These are phyloP conservation scores for Tetradesmus lagerheimii DNA, from an alignment of 139 green algal genomes.

Conservation along the genomic window DNA sequence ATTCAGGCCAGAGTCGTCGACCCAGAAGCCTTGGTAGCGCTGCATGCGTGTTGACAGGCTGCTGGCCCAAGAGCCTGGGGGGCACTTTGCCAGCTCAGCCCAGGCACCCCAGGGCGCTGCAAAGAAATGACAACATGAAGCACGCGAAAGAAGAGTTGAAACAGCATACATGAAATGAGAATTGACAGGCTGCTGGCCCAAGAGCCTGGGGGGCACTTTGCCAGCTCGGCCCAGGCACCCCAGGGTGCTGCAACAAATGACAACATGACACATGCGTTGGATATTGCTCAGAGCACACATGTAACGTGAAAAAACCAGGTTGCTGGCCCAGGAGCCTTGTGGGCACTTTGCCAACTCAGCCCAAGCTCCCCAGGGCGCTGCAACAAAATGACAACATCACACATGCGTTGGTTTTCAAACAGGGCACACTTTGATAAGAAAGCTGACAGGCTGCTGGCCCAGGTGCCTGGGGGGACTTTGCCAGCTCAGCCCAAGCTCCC, in stretches of 20 bases:
- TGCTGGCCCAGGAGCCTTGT: not conserved
- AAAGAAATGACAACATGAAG: no score
- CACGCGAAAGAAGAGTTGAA: no score
- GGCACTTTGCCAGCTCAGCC: not conserved
- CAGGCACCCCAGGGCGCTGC: not conserved
- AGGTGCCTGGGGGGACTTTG: no score
- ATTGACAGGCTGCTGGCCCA: not conserved
- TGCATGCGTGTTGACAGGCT: not conserved
- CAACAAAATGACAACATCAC: no score
- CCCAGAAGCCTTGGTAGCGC: not conserved
- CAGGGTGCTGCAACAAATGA: not conserved
- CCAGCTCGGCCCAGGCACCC: not conserved
- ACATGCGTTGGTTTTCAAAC: no score
- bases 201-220: not conserved
- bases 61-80: not conserved
- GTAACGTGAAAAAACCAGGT: not conserved
- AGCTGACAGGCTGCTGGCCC: no score
- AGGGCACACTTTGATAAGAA: no score
- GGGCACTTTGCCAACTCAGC: not conserved
- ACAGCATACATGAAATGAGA: not conserved
- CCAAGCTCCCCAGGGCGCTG: not conserved
- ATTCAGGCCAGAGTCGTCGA: not conserved
- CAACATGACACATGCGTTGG: no score
- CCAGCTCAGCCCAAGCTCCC: no score
- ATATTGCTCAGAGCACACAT: no score